A percentile compares a stretch with the other conserved stretches of the same genome.
phyloP scores from a whole-genome alignment of 306 rosid species.

The Coriaria nepalensis region DNA sequence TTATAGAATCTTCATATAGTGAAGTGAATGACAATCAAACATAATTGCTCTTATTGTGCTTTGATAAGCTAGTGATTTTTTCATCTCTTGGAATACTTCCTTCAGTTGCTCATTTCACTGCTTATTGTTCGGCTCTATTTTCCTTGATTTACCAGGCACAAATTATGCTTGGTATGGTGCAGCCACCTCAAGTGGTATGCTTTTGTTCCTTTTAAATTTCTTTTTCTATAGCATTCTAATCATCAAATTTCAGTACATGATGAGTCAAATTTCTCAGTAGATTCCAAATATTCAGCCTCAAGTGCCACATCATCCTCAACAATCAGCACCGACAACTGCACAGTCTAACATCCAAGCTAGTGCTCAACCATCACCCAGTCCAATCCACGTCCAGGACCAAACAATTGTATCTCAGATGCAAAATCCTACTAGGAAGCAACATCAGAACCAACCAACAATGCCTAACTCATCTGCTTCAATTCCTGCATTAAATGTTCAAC shows the following conservation, averaged over 20 bases:
- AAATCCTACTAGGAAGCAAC: slow-evolving; percentile 44
- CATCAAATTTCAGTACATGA: slow-evolving; percentile 4
- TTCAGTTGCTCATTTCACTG: slow-evolving; percentile 5
- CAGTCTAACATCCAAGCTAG: slow-evolving; percentile 39
- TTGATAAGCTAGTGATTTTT: no score
- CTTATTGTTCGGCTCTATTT: slow-evolving; percentile 10
- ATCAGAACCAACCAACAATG: slow-evolving; percentile 46
- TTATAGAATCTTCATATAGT: no score
- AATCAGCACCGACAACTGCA: slow-evolving; percentile 34
- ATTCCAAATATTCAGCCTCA: slow-evolving; percentile 61
- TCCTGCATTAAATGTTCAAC: slow-evolving; percentile 46
- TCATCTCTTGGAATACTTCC: not conserved
- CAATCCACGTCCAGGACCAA: slow-evolving; percentile 50
- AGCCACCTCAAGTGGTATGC: slow-evolving; percentile 65
- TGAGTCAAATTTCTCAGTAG: slow-evolving; percentile 24
- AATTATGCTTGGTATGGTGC: slow-evolving; percentile 98
- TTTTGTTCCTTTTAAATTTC: slow-evolving; percentile 9
- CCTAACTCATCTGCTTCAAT: slow-evolving; percentile 44
- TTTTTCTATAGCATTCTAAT: slow-evolving; percentile 11
- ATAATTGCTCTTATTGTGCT: no score
- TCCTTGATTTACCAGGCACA: slow-evolving; percentile 55
- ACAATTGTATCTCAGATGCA: slow-evolving; percentile 45
- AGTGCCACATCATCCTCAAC: slow-evolving; percentile 46
- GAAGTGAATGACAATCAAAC: no score
- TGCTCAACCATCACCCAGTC: slow-evolving; percentile 39